Percentiles rank a stretch among this genome's conserved stretches.
These are phyloP conservation scores for Echites panduratus DNA, from an alignment of 257 asterid species.

Conservation along the genomic window DNA sequence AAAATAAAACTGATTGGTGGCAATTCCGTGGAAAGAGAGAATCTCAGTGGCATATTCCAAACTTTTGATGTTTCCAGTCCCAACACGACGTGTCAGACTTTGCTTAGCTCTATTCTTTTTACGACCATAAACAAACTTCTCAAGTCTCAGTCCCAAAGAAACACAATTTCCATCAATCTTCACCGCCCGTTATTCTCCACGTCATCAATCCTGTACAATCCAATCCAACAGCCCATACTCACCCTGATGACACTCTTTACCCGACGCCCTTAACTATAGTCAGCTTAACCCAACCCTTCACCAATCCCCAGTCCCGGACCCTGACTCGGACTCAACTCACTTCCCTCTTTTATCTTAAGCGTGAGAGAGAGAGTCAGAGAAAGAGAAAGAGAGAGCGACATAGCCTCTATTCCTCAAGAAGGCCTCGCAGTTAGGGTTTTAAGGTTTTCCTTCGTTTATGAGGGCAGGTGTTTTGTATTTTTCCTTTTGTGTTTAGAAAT, in stretches of 20 bases:
- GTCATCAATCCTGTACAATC: slow-evolving; percentile 48
- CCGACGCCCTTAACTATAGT: slow-evolving; percentile 31
- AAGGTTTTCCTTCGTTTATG: not conserved
- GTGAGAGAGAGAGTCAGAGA: not conserved
- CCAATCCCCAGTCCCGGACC: slow-evolving; percentile 42
- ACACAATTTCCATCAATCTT: slow-evolving; percentile 50
- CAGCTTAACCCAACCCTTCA: slow-evolving; percentile 44
- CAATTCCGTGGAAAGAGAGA: slow-evolving; percentile 4
- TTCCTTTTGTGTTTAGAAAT: not conserved
- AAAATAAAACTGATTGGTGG: slow-evolving; percentile 4
- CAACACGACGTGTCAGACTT: slow-evolving; percentile 17
- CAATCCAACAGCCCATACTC: slow-evolving; percentile 33
- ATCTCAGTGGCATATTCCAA: slow-evolving; percentile 5
- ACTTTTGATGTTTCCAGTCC: slow-evolving; percentile 1
- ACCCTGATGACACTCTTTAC: slow-evolving; percentile 20
- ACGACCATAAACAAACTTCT: slow-evolving; percentile 5
- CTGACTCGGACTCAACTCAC: slow-evolving; percentile 63
- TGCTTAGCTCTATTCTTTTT: not conserved
- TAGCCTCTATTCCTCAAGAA: slow-evolving; percentile 11
- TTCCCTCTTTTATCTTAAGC: slow-evolving; percentile 34
- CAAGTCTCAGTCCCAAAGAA: slow-evolving; percentile 36
- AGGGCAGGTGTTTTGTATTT: slow-evolving; percentile 6
- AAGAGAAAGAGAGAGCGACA: slow-evolving; percentile 4
- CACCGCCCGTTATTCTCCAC: slow-evolving; percentile 39
- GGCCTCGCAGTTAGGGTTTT: slow-evolving; percentile 15